These are phyloP conservation scores for Neurospora sp. DNA, from an alignment of 495 filamentous ascomycete genomes.

Conservation along the genomic window DNA sequence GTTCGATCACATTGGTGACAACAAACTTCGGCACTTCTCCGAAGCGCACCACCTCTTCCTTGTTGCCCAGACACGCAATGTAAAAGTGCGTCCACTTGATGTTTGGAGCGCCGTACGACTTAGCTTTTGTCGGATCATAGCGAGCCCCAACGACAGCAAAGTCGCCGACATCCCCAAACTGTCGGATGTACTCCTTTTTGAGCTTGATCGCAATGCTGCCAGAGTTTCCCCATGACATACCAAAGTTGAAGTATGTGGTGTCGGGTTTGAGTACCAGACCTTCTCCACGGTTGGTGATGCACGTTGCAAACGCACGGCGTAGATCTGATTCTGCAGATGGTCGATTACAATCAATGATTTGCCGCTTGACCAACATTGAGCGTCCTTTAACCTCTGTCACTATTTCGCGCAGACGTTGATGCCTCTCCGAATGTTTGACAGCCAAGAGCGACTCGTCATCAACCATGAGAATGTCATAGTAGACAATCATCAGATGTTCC, in stretches of 20 bases:
- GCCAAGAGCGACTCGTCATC: constrained; percentile 58
- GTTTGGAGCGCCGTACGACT: constrained; percentile 33
- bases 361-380: constrained; percentile 50
- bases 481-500: constrained; percentile 77
- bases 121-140: constrained; percentile 50
- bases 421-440: constrained; percentile 47
- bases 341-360: constrained; percentile 51
- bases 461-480: constrained; percentile 66
- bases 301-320: constrained; percentile 51
- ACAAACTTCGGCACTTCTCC: constrained; percentile 49
- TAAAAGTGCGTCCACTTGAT: constrained; percentile 69
- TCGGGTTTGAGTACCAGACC: constrained; percentile 77
- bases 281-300: constrained; percentile 57
- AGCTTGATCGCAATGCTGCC: constrained; percentile 63
- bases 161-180: constrained; percentile 72
- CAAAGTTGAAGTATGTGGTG: constrained; percentile 62
- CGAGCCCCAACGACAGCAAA: constrained; percentile 66
- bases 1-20: constrained; percentile 45
- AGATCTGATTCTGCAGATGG: constrained; percentile 37
- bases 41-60: constrained; percentile 45
- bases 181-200: constrained; percentile 82
- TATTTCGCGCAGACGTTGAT: constrained; percentile 48
- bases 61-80: constrained; percentile 68
- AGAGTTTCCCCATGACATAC: constrained; percentile 20
- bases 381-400: constrained; percentile 46